phyloP scores from a whole-genome alignment of 2,329 filamentous ascomycete species.

The Fusarium sp. region DNA sequence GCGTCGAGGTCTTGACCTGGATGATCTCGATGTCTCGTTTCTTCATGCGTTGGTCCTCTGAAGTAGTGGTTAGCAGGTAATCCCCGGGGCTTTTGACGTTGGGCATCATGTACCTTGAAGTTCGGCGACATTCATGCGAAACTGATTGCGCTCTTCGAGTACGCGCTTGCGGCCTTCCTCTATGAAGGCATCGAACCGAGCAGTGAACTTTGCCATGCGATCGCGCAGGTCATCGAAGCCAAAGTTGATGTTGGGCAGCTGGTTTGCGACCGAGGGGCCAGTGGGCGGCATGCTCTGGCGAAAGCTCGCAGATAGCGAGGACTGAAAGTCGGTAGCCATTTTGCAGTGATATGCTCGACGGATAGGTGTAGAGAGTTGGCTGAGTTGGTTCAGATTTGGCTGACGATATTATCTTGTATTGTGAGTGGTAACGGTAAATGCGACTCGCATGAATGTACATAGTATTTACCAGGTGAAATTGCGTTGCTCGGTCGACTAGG shows the following conservation, averaged over 20 bases:
- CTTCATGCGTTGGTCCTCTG: constrained; percentile 92
- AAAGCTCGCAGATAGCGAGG: constrained; percentile 73
- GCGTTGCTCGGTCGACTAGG: constrained; percentile 48
- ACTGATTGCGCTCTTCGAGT: constrained; percentile 92
- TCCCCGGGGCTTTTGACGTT: neutral
- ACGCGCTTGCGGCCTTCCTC: constrained; percentile 90
- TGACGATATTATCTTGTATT: neutral
- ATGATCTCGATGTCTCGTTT: constrained; percentile 88
- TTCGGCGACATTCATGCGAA: constrained; percentile 89
- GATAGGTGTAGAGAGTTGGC: neutral
- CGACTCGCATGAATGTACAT: constrained; percentile 17
- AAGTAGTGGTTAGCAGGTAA: constrained; percentile 2
- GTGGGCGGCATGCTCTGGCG: constrained; percentile 68
- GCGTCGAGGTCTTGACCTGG: constrained; percentile 74
- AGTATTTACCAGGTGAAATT: constrained; percentile 39
- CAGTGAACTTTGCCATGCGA: constrained; percentile 92
- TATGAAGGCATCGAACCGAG: constrained; percentile 92
- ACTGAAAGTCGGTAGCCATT: constrained; percentile 73
- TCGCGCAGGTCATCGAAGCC: constrained; percentile 95
- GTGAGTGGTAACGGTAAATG: constrained; percentile 8
- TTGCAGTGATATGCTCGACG: neutral
- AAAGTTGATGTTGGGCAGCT: constrained; percentile 90
- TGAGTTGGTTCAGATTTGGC: neutral
- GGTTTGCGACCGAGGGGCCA: constrained; percentile 76
- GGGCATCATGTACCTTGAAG: constrained; percentile 76